Evolutionary conservation across 345 rosid genomes (phyloP), one percentile per base, ranked within the genome.

Genomic region (Hibiscus tridactylites): DNA sequence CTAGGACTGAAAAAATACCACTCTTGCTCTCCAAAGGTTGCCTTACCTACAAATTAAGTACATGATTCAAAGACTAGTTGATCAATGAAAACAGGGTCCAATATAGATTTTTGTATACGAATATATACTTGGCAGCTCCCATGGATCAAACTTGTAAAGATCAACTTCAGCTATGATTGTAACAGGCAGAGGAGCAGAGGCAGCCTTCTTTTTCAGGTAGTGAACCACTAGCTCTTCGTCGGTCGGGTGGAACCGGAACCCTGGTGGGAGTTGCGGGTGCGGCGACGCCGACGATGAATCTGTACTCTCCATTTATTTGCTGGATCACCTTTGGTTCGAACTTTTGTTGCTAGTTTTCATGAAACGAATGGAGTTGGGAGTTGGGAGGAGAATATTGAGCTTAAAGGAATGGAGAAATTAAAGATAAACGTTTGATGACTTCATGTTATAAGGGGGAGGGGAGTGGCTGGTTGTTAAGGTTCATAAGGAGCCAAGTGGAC

Each of bases 1-100:
- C 92, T 79, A 3, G 92, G 88, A 75, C 88, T 88, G 62, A 88
- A 88, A 71, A 88, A 86, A 68, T 88, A 88, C 93, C 93, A 88
- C 44, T 87, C 93, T 21, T 85, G 86, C 85, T 88, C 93, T 33
- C 93, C 93, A 73, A 87, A 87, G 68, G 83, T 79, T 2, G 93
- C 93, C 80, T 88, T 88, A 49, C 88, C 93, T 88, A 39, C 26
- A 83, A 29, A 37, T 21, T 21, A 67, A 26, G 19, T 58, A 58
- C 31, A 21, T 11, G 9, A 65, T 65, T 21, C 52, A 64, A 19
- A 9, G 29, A 21, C 68, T 64, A 29, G 39, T 65, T 19, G 37
- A 42, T 75, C 9, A 11, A 26, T 12, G 35, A 10, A 11, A 26
- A 58, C 62, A 58, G 26, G 62, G 62, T 58, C 62, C 26, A 39